Evolutionary conservation across 176 grass and related monocot genomes (phyloP), one percentile per base, ranked within the genome.

Genomic region (Dactylis glomerata): DNA sequence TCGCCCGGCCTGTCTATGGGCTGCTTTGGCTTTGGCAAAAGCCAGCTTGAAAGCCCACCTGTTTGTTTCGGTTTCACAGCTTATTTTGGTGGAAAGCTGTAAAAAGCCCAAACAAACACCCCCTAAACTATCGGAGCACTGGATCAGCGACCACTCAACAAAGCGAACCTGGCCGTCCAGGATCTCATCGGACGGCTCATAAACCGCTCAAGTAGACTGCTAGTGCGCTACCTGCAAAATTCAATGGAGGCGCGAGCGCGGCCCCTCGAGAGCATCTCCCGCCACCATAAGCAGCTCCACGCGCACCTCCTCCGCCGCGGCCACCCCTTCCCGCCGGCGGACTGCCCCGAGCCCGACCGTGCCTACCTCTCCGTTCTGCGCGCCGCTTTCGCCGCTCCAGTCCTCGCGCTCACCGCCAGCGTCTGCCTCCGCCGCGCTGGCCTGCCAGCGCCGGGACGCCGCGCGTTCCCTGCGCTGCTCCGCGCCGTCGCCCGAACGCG

Each of bases 301-400:
- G 89, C 87, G 20, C 90, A 90, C 44, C 85, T 97, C 69, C 85
- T 97, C 84, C 92, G 87, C 38, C 86, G 86, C 33, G 69, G 84
- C 62, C 59, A 81, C 80, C 72, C 76, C 46, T 78, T 76, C 72
- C 65, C 55, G 32, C 78, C 82, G 57, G 55, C 78, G 12, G 36
- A 56, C 36, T 15, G 68, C 79, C 76, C 70, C 10, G 27, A 95
- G 16, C 72, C 82, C 12, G 86, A 94, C 23, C 87, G 92, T 26
- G 30, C 61, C 8, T 67, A 88, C 78, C 74, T 89, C 8, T 63
- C 79, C 20, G 75, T n/a, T 0, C 72, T 92, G 27, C 77, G 90
- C 2, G 63, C 77, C 4, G 77, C 79, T 7, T 7, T 55, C 3
- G 44, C 45, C 16, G 40, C 57, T 10, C 90, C 84, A 0, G 45